A percentile compares a stretch with the other conserved stretches of the same genome.
Conservation (phyloP, 768 basidiomycete genomes). For the Nidularia sp. region DNA sequence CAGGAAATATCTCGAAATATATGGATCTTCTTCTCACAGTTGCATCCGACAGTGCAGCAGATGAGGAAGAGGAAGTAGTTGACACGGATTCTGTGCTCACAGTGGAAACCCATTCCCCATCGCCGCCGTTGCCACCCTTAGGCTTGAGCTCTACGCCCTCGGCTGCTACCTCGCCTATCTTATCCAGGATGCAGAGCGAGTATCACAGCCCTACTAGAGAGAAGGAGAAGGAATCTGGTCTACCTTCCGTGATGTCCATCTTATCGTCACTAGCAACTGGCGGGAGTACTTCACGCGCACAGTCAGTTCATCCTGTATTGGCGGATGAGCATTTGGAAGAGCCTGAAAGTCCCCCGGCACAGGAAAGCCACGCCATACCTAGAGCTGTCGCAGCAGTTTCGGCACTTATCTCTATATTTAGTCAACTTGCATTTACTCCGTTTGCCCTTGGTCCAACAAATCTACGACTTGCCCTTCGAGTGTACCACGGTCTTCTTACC, state of each 20-base stretch:
- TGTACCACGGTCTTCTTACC: conserved; percentile 50
- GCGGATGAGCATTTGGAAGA: conserved; percentile 29
- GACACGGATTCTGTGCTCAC: conserved; percentile 36
- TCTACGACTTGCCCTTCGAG: conserved; percentile 45
- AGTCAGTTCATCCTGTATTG: conserved; percentile 43
- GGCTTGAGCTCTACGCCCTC: conserved; percentile 20
- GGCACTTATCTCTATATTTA: conserved; percentile 63
- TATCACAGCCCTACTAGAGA: conserved; percentile 29
- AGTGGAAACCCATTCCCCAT: conserved; percentile 33
- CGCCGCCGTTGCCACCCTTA: conserved; percentile 17
- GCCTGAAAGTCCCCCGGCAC: conserved; percentile 15
- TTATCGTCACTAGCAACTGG: conserved; percentile 55
- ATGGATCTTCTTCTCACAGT: conserved; percentile 38
- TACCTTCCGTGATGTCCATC: conserved; percentile 62
- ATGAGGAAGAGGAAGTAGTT: conserved; percentile 28
- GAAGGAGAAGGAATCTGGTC: conserved; percentile 37
- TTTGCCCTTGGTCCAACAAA: conserved; percentile 44
- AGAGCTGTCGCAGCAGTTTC: conserved; percentile 57
- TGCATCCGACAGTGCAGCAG: conserved; percentile 32
- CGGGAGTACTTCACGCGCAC: conserved; percentile 50
- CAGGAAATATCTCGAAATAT: conserved; percentile 17
- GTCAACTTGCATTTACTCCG: conserved; percentile 68
- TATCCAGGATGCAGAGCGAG: conserved; percentile 60
- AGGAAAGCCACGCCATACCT: conserved; percentile 24
- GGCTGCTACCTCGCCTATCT: conserved; percentile 41